phyloP scores from a whole-genome alignment of 1,284 basidiomycete genomes.

The Leccinum fallax region DNA sequence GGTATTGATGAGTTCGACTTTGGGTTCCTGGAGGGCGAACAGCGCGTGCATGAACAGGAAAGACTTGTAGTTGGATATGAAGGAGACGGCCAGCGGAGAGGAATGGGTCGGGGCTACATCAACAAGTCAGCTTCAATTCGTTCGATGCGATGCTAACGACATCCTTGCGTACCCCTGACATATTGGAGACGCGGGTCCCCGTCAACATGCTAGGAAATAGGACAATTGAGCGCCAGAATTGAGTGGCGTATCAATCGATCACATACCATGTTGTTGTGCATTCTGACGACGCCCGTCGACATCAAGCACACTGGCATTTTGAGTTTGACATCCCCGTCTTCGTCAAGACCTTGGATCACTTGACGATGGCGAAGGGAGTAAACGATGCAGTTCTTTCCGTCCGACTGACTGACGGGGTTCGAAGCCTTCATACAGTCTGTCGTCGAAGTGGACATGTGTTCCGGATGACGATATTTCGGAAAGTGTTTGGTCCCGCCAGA shows the following conservation, averaged over 20 bases:
- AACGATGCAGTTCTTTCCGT: slow-evolving; percentile 23
- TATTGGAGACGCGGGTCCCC: slow-evolving; percentile 15
- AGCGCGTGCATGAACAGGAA: slow-evolving; percentile 28
- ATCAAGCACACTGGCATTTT: slow-evolving; percentile 27
- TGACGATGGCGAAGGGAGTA: slow-evolving; percentile 24
- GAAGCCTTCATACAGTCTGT: slow-evolving; percentile 19
- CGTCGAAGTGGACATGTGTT: slow-evolving; percentile 24
- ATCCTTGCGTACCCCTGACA: slow-evolving; percentile 10
- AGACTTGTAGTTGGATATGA: slow-evolving; percentile 26
- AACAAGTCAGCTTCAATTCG: neutral
- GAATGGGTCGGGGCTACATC: slow-evolving; percentile 22
- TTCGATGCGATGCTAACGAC: neutral
- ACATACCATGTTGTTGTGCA: slow-evolving; percentile 25
- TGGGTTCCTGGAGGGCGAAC: slow-evolving; percentile 25
- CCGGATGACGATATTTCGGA: slow-evolving; percentile 25
- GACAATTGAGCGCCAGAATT: slow-evolving; percentile 2
- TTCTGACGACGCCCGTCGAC: slow-evolving; percentile 26
- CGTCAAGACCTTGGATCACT: slow-evolving; percentile 18
- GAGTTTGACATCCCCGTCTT: slow-evolving; percentile 7
- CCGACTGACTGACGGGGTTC: slow-evolving; percentile 7
- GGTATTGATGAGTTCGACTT: slow-evolving; percentile 28
- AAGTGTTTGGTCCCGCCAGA: slow-evolving; percentile 26
- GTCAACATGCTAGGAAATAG: slow-evolving; percentile 14
- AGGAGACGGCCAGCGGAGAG: slow-evolving; percentile 26
- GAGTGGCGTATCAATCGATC: neutral